These are phyloP conservation scores for Butyriboletus appendiculatus DNA, from an alignment of 1,284 basidiomycete species.

Conservation along the genomic window DNA sequence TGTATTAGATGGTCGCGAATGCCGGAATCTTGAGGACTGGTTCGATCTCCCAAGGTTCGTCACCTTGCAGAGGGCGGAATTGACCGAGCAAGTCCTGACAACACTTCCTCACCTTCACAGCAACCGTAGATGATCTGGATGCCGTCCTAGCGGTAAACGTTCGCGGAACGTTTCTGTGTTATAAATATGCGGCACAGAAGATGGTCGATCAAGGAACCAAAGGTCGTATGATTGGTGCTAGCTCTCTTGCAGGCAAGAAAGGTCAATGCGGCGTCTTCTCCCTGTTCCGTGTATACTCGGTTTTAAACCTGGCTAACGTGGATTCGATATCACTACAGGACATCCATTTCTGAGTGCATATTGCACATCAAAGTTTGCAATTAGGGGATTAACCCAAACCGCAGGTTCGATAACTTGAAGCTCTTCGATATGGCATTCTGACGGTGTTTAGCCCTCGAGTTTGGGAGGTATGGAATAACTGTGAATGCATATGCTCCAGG, in stretches of 20 bases:
- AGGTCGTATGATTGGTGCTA: slow-evolving; percentile 42
- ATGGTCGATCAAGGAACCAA: slow-evolving; percentile 41
- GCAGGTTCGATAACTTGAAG: slow-evolving; percentile 17
- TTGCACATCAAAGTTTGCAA: slow-evolving; percentile 35
- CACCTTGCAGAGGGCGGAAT: neutral
- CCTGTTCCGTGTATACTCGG: neutral
- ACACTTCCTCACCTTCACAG: slow-evolving; percentile 11
- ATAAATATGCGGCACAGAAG: slow-evolving; percentile 39
- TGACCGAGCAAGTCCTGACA: neutral
- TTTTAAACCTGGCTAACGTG: neutral
- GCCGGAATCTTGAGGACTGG: slow-evolving; percentile 33
- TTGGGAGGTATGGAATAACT: slow-evolving; percentile 45
- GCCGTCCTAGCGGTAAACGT: slow-evolving; percentile 34
- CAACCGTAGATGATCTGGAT: slow-evolving; percentile 27
- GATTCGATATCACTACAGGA: slow-evolving; percentile 12
- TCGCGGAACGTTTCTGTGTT: slow-evolving; percentile 39
- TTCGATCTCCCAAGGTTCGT: slow-evolving; percentile 23
- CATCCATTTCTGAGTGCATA: slow-evolving; percentile 25
- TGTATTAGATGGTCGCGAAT: slow-evolving; percentile 40
- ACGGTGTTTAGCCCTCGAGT: slow-evolving; percentile 37
- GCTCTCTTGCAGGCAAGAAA: slow-evolving; percentile 38
- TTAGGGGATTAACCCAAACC: slow-evolving; percentile 35
- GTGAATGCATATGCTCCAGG: slow-evolving; percentile 57
- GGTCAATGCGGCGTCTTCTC: slow-evolving; percentile 15
- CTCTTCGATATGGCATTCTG: neutral